Evolutionary conservation across 768 basidiomycete species (phyloP).

Genomic region (Exidia glandulosa): DNA sequence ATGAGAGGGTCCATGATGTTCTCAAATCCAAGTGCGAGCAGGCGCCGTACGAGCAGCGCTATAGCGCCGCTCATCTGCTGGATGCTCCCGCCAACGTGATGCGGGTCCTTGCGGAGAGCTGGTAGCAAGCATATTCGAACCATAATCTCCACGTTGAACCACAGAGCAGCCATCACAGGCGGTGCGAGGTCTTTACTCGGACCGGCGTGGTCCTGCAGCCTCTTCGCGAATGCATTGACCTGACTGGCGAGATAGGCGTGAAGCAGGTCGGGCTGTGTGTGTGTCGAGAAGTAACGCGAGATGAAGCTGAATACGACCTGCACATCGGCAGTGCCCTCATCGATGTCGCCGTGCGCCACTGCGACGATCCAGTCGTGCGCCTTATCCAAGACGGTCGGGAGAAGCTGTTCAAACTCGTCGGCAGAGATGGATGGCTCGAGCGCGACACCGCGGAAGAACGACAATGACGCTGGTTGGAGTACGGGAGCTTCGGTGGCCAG

Average conservation of each 20-base stretch:
- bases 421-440: constrained; percentile 29
- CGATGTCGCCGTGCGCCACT: constrained; percentile 7
- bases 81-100: background rate
- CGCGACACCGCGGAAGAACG: constrained; percentile 28
- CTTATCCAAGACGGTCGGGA: constrained; percentile 30
- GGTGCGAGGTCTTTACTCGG: background rate
- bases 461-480: too few relatives aligned
- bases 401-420: constrained; percentile 27
- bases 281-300: background rate
- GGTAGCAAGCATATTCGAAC: background rate
- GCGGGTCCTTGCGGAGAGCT: background rate
- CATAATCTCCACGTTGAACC: constrained; percentile 14
- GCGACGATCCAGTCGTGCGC: constrained; percentile 35
- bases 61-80: constrained; percentile 5
- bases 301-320: background rate
- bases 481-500: constrained; percentile 22
- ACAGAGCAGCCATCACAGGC: constrained; percentile 6
- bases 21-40: constrained; percentile 46
- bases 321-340: background rate
- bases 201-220: background rate
- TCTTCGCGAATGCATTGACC: background rate
- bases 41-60: constrained; percentile 32
- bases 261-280: background rate
- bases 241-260: background rate
- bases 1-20: constrained; percentile 32